Percentiles rank a stretch among this genome's conserved stretches.
These are phyloP conservation scores for Candida rishiriensis DNA, from an alignment of 805 yeast genomes.

Conservation along the genomic window DNA sequence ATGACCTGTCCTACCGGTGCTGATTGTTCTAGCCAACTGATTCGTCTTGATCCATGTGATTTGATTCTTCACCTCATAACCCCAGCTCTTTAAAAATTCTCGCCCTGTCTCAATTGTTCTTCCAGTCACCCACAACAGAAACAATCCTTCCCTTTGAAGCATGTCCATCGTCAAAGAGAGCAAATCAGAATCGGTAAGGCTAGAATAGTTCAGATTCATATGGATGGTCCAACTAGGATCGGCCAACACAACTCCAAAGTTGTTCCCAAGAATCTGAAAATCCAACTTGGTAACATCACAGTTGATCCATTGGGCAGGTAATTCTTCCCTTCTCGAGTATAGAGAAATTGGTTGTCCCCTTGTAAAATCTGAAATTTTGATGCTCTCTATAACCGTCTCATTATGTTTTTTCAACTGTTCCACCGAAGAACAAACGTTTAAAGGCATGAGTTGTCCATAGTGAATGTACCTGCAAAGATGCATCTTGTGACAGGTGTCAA, in stretches of 20 bases:
- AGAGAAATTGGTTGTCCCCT: slow-evolving; percentile 41
- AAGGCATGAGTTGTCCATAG: slow-evolving; percentile 52
- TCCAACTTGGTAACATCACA: slow-evolving; percentile 79
- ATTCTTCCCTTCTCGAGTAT: slow-evolving; percentile 15
- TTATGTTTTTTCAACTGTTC: slow-evolving; percentile 16
- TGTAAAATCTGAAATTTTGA: slow-evolving; percentile 37
- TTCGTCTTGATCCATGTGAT: slow-evolving; percentile 88
- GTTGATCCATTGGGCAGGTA: slow-evolving; percentile 76
- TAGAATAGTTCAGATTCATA: slow-evolving; percentile 74
- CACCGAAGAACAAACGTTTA: slow-evolving; percentile 10
- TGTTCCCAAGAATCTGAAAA: slow-evolving; percentile 63
- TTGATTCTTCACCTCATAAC: slow-evolving; percentile 74
- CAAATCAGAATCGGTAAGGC: slow-evolving; percentile 74
- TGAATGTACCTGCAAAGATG: slow-evolving; percentile 78
- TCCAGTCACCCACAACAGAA: slow-evolving; percentile 93
- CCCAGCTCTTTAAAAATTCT: slow-evolving; percentile 73
- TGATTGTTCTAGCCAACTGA: slow-evolving; percentile 81
- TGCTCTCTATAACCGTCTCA: slow-evolving; percentile 13
- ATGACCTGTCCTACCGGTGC: slow-evolving; percentile 95
- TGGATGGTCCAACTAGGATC: slow-evolving; percentile 98
- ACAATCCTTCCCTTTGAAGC: slow-evolving; percentile 79
- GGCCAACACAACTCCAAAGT: slow-evolving; percentile 75
- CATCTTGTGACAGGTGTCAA: slow-evolving; percentile 90
- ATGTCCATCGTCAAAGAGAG: slow-evolving; percentile 58
- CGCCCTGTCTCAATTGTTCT: slow-evolving; percentile 88